Evolutionary conservation across 768 basidiomycete genomes (phyloP).

Genomic region (Terana coerulea): DNA sequence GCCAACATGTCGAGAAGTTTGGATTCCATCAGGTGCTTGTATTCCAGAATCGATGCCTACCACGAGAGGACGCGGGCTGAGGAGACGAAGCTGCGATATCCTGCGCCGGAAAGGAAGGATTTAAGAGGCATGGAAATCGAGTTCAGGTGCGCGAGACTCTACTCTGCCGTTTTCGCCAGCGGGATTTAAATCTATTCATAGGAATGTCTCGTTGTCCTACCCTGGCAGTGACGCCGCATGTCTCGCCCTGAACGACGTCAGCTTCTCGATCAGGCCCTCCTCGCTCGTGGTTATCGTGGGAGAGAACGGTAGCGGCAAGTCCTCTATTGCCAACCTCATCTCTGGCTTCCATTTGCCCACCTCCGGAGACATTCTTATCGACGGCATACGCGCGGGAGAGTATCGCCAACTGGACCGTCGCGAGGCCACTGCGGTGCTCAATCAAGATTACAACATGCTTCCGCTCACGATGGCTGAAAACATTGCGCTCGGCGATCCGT

Average conservation of each 20-base stretch:
- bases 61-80: neutral
- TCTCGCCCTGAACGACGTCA: slow-evolving; percentile 34
- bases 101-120: neutral
- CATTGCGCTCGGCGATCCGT: slow-evolving; percentile 33
- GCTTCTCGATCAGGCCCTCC: slow-evolving; percentile 38
- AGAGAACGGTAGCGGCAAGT: slow-evolving; percentile 53
- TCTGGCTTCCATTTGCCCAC: slow-evolving; percentile 22
- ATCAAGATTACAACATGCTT: slow-evolving; percentile 36
- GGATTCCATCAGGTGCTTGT: neutral
- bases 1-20: slow-evolving; percentile 1
- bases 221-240: slow-evolving; percentile 36
- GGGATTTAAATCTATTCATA: slow-evolving; percentile 18
- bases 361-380: slow-evolving; percentile 29
- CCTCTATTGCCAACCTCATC: slow-evolving; percentile 33
- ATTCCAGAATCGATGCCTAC: slow-evolving; percentile 1
- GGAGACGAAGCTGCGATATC: neutral
- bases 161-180: no score
- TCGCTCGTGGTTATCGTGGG: slow-evolving; percentile 56
- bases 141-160: neutral
- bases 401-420: slow-evolving; percentile 33
- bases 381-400: slow-evolving; percentile 32
- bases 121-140: slow-evolving; percentile 8
- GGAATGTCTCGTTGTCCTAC: slow-evolving; percentile 51
- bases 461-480: slow-evolving; percentile 39
- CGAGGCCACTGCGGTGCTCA: slow-evolving; percentile 36